Base-by-base conservation (phyloP, 345 rosid genomes). In the Pistacia atlantica region DNA sequence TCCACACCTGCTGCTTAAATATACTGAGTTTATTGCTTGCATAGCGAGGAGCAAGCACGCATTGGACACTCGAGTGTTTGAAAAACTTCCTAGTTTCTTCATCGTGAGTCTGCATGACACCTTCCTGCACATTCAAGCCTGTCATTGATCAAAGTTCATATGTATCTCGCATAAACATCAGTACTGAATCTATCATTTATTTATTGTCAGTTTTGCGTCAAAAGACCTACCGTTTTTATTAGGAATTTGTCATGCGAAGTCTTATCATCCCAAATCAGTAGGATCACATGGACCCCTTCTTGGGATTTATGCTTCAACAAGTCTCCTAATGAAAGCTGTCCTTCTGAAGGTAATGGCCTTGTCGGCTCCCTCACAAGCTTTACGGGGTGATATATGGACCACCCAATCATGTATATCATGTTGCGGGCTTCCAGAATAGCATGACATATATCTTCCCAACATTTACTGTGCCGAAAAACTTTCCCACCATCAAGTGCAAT, bases 61-160 rank as follows among this genome's bases (percentile, higher is more conserved):
- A 91, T 13, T 80, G 91, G 61, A 91, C 92, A 22, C 78, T 81
- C 0, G 95, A 78, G 75, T 84, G 86, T 52, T 84, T 85, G 74
- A 91, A 91, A 52, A 82, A 91, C 74, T 81, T 91, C 83, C 78
- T 86, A 6, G 93, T 84, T 84, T 89, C 90, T 87, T 91, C 96
- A 61, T 91, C 93, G 80, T 89, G 96, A 18, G 96, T 91, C 87
- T 88, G 92, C 93, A 89, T 91, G 18, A 91, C 89, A 20, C 96
- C 96, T 62, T 85, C 92, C 93, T 91, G 81, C 66, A 73, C 5
- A 42, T 33, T 25, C 79, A 73, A 75, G 69, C 62, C 25, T 55
- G 52, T 16, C 70, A 80, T 71, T 67, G 62, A 54, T 69, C 31
- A 69, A 4, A 22, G 55, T 72, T 58, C 76, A 68, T 46, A 25